These are phyloP conservation scores for Podospora appendiculata DNA, from an alignment of 495 filamentous ascomycete genomes.

Conservation along the genomic window DNA sequence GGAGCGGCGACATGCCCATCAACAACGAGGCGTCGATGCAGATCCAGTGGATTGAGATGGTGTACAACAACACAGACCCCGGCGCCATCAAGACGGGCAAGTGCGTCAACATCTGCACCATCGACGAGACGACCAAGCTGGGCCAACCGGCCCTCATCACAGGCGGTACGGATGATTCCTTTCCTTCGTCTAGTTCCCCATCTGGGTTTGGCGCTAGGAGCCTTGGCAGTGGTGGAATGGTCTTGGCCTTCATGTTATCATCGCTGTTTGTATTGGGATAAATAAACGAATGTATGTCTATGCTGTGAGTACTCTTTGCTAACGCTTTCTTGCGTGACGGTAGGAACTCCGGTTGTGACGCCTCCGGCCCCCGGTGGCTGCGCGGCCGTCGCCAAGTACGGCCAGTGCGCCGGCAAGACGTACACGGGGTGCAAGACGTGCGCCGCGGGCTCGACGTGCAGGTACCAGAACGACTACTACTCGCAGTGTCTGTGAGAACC, in stretches of 20 bases:
- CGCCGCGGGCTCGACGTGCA: constrained; percentile 32
- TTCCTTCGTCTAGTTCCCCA: not conserved
- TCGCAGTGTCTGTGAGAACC: constrained; percentile 29
- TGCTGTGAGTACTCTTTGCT: not conserved
- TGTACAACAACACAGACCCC: constrained; percentile 51
- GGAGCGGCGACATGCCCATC: constrained; percentile 62
- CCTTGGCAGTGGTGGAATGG: not conserved
- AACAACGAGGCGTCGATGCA: constrained; percentile 53
- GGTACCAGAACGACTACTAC: constrained; percentile 40
- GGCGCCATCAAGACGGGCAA: constrained; percentile 9
- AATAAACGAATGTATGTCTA: no score
- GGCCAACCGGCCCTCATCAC: constrained; percentile 27
- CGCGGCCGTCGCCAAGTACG: constrained; percentile 19
- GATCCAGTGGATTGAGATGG: constrained; percentile 68
- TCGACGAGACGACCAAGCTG: constrained; percentile 36
- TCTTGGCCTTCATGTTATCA: no score
- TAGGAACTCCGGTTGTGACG: no score
- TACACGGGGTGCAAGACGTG: constrained; percentile 42
- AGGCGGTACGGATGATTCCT: constrained; percentile 8
- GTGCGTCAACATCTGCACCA: constrained; percentile 40
- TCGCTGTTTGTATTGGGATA: no score
- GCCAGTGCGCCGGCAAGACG: constrained; percentile 42
- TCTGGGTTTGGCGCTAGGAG: not conserved
- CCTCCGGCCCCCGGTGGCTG: constrained; percentile 8
- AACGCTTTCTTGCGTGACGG: not conserved